Conservation (phyloP, 2,329 filamentous ascomycete genomes). For the Colletotrichum kahawae region DNA sequence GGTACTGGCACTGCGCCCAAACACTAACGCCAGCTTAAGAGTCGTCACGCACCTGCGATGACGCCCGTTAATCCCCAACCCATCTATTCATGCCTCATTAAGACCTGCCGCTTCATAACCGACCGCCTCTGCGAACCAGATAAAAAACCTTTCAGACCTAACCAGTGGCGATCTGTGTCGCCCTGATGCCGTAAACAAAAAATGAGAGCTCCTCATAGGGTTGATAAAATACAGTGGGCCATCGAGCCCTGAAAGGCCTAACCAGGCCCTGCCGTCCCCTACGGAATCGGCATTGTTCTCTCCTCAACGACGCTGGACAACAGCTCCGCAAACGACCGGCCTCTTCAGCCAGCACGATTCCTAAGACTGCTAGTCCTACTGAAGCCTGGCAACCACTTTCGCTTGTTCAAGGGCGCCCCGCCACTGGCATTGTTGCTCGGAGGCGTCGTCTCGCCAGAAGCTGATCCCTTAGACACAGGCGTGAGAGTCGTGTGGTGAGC, state of each 20-base stretch:
- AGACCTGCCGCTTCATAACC: not conserved
- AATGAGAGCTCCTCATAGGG: not conserved
- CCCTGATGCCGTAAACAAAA: not conserved
- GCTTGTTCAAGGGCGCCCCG: constrained; percentile 16
- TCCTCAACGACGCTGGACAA: not conserved
- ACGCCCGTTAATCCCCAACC: not conserved
- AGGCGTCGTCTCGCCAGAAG: not conserved
- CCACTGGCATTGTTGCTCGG: constrained; percentile 11
- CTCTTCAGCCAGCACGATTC: constrained; percentile 26
- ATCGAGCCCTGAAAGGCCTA: not conserved
- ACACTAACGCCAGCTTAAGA: not conserved
- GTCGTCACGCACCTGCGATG: not conserved
- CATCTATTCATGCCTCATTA: not conserved
- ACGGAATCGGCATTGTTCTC: not conserved
- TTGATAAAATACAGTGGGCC: not conserved
- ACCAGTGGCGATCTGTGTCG: not conserved
- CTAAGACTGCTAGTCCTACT: constrained; percentile 34
- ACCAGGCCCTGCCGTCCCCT: not conserved
- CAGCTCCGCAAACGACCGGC: not conserved
- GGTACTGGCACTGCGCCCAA: not conserved
- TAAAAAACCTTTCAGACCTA: not conserved
- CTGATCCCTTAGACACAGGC: not conserved
- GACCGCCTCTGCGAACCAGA: too few species aligned
- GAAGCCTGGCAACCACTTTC: constrained; percentile 37
- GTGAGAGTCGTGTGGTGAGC: not conserved